These are phyloP conservation scores for Arachnopeziza araneosa DNA, from an alignment of 2,329 filamentous ascomycete genomes.

Conservation along the genomic window DNA sequence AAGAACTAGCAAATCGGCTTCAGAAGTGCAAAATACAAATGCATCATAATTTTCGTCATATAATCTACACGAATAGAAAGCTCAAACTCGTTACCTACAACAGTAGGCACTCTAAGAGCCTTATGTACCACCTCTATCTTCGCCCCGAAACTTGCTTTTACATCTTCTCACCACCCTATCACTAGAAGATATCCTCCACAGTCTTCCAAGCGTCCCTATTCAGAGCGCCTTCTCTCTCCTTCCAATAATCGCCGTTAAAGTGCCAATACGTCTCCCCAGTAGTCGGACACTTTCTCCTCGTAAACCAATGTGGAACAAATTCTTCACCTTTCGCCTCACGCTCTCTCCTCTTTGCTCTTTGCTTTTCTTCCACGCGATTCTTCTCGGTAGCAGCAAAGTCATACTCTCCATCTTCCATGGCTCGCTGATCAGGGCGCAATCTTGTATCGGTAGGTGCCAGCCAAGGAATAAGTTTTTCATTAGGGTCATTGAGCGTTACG, in stretches of 20 bases:
- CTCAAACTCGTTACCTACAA: neutral
- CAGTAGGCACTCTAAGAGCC: neutral
- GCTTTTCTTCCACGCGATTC: conserved; percentile 87
- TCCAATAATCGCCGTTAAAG: conserved; percentile 87
- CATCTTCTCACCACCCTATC: neutral
- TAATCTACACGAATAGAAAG: neutral
- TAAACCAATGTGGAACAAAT: conserved; percentile 83
- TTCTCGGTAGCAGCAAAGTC: conserved; percentile 91
- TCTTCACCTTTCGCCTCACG: conserved; percentile 76
- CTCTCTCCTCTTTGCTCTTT: conserved; percentile 67
- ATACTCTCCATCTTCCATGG: conserved; percentile 98
- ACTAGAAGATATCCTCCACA: conserved; percentile 33
- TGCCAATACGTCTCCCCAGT: conserved; percentile 90
- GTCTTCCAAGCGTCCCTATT: conserved; percentile 28
- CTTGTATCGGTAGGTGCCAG: conserved; percentile 90
- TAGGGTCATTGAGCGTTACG: conserved; percentile 86
- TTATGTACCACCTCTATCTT: neutral
- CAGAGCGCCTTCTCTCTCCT: conserved; percentile 43
- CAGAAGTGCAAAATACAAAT: neutral
- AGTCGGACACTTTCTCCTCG: conserved; percentile 61
- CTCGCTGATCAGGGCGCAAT: conserved; percentile 88
- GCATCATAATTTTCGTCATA: neutral
- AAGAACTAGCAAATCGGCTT: neutral
- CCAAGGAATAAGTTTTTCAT: conserved; percentile 70
- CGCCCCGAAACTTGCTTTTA: neutral